Base-by-base conservation (phyloP, 75 land plant species). In the Pinus albicaulis region DNA sequence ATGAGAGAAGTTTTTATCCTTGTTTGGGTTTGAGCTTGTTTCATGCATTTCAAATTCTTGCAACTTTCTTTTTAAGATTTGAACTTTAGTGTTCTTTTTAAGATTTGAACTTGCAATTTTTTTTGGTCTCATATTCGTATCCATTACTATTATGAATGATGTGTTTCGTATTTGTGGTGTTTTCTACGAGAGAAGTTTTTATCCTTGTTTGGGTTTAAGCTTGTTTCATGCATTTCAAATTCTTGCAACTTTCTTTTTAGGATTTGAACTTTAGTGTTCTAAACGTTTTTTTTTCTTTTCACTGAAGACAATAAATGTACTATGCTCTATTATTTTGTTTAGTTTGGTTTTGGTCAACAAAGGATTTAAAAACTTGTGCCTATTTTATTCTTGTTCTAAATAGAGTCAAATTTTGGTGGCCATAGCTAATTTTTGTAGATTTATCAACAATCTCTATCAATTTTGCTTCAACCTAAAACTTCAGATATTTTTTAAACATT, bases 351-450 rank as follows among this genome's bases (percentile, higher is more conserved):
- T 14, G 17, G 56, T 77, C 52, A 70, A 22, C 28, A 44, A 60
- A 34, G 68, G 17, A 55, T 28, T 34, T 3, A 19, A 73, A n/a
- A 56, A 26, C 5, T 0, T 34, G 5, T 28, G 7, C 5, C 4
- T 23, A 3, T 24, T 57, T 52, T 53, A 36, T 62, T 59, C 15
- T 36, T 28, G 41, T 24, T 77, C 71, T 48, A 31, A 0, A 14
- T 84, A 98, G 99, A 98, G 34, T 89, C 93, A 38, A 97, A 91
- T 75, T 92, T 81, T 82, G 94, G 98, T 72, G 90, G 82, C 1
- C 90, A 91, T 88, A 95, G 98, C 26, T 91, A 93, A 25, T 92
- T 92, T 81, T 78, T 94, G 65, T 92, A 92, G 19, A 63, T 91
- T 6, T 82, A 91, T 74, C 84, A 82, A 55, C 89, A 94, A 8